Conservation (phyloP, 768 basidiomycete species). For the Phlegmacium glaucopus region DNA sequence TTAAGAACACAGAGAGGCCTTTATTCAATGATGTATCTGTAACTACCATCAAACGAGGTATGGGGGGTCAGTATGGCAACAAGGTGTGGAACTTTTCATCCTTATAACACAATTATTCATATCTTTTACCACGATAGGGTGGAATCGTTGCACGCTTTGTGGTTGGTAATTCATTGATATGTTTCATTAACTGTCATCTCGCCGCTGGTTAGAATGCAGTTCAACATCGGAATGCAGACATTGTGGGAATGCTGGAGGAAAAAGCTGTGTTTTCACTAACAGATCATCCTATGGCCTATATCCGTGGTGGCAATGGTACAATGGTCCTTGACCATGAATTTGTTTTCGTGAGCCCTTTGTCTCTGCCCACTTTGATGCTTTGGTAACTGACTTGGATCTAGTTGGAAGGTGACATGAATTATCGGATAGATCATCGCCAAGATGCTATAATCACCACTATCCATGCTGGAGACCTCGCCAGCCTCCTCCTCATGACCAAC, state of each 20-base stretch:
- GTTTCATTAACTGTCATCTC: slow-evolving; percentile 95
- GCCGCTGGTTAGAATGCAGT: slow-evolving; percentile 91
- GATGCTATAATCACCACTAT: slow-evolving; percentile 76
- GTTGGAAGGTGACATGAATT: slow-evolving; percentile 95
- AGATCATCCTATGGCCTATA: slow-evolving; percentile 63
- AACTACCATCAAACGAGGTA: slow-evolving; percentile 87
- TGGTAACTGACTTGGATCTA: slow-evolving; percentile 26
- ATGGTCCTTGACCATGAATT: slow-evolving; percentile 95
- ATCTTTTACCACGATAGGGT: no score
- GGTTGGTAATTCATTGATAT: slow-evolving; percentile 88
- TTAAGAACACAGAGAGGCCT: slow-evolving; percentile 61
- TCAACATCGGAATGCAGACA: slow-evolving; percentile 80
- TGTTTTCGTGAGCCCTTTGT: slow-evolving; percentile 72
- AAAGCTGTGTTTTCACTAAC: slow-evolving; percentile 59
- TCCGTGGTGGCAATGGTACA: slow-evolving; percentile 89
- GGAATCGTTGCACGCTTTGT: slow-evolving; percentile 86
- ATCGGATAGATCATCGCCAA: slow-evolving; percentile 91
- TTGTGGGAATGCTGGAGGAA: slow-evolving; percentile 85
- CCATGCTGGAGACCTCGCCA: slow-evolving; percentile 58
- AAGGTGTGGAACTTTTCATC: slow-evolving; percentile 60
- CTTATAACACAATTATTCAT: no score
- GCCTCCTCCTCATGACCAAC: slow-evolving; percentile 80
- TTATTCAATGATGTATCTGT: slow-evolving; percentile 66
- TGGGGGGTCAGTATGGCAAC: slow-evolving; percentile 92
- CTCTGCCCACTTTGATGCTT: not conserved